A percentile compares a stretch with the other conserved stretches of the same genome.
phyloP scores from a whole-genome alignment of 1,284 basidiomycete species.

The Microbotryum silenes-acaulis region DNA sequence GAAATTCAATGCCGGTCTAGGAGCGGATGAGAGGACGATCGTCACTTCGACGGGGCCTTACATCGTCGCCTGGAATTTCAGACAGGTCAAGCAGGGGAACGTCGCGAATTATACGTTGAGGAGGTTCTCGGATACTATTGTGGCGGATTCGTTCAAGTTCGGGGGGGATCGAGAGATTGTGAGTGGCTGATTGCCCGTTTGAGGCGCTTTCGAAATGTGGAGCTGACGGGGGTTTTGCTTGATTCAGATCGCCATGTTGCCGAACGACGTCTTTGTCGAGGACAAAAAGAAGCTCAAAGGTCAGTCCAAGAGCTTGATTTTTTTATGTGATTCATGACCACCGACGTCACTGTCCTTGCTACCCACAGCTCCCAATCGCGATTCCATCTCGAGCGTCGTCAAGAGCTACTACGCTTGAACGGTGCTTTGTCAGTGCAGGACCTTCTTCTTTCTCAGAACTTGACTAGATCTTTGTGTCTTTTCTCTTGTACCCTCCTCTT shows the following conservation, averaged over 20 bases:
- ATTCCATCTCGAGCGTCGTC: slow-evolving; percentile 21
- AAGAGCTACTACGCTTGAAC: too few species aligned
- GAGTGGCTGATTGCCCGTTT: background rate
- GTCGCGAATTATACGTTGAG: slow-evolving; percentile 82
- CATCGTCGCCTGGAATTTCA: slow-evolving; percentile 66
- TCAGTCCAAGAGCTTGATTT: slow-evolving; percentile 43
- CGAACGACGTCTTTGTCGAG: slow-evolving; percentile 86
- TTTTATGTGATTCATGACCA: too few species aligned
- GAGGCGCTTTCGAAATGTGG: background rate
- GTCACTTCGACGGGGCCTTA: slow-evolving; percentile 94
- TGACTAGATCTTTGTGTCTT: too few species aligned
- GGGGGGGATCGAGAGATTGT: slow-evolving; percentile 85
- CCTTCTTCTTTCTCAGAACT: too few species aligned
- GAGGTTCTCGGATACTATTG: slow-evolving; percentile 82
- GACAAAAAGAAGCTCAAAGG: slow-evolving; percentile 86
- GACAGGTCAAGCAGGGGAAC: slow-evolving; percentile 83
- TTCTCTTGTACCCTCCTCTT: too few species aligned
- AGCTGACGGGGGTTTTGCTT: background rate
- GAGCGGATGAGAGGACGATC: slow-evolving; percentile 76
- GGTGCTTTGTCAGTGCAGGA: too few species aligned
- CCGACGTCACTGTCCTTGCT: background rate
- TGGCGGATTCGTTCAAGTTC: slow-evolving; percentile 93
- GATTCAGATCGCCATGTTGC: slow-evolving; percentile 65
- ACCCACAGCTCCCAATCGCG: slow-evolving; percentile 71
- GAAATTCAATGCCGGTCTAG: slow-evolving; percentile 83